Evolutionary conservation across 345 rosid genomes (phyloP).

Genomic region (Ceriops zippeliana): DNA sequence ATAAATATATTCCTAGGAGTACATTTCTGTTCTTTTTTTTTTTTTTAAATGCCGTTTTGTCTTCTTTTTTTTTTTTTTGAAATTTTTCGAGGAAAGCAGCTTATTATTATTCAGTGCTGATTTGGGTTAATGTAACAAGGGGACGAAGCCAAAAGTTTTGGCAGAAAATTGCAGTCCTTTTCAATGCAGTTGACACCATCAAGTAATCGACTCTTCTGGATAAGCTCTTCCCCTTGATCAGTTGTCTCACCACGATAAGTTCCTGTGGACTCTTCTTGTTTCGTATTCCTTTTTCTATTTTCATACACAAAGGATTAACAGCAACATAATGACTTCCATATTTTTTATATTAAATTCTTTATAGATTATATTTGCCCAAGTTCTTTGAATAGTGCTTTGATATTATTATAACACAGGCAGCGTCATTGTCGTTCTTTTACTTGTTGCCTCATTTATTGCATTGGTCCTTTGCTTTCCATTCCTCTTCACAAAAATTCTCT

Average conservation of each 20-base stretch:
- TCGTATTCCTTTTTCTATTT: background rate
- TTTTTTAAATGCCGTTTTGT: background rate
- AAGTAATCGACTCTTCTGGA: background rate
- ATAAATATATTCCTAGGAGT: too few relatives aligned
- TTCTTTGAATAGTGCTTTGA: constrained; percentile 16
- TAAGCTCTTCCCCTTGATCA: background rate
- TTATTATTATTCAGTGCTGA: constrained; percentile 5
- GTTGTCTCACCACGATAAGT: background rate
- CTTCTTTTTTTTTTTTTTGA: background rate
- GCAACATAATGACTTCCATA: background rate
- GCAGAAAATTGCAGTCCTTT: background rate
- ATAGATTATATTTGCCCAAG: background rate
- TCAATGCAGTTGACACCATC: too few relatives aligned
- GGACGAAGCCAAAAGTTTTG: background rate
- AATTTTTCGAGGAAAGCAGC: background rate
- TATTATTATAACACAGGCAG: constrained; percentile 20
- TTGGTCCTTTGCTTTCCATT: constrained; percentile 35
- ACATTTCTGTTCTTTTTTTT: background rate
- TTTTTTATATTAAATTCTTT: background rate
- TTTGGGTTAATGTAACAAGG: background rate
- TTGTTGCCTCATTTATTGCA: constrained; percentile 31
- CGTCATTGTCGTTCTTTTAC: constrained; percentile 19
- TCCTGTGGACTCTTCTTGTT: background rate
- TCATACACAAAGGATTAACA: background rate
- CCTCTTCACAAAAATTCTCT: constrained; percentile 32